Base-by-base conservation (phyloP, 2,329 filamentous ascomycete genomes). In the Dothistroma septosporum region DNA sequence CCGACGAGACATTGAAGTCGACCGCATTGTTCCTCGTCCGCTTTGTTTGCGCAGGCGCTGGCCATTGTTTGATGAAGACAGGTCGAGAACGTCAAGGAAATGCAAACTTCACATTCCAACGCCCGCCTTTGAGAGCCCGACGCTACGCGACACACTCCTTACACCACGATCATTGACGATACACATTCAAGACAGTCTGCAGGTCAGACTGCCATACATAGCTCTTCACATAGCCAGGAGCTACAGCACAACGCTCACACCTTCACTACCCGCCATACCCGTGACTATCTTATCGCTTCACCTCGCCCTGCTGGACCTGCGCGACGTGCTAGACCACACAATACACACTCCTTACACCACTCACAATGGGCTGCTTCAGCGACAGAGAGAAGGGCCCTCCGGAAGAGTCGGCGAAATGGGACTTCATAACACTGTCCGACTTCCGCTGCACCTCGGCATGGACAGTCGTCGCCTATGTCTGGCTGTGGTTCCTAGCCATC, bases 391-490 rank as follows among this genome's bases (percentile, higher is more conserved):
- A 74, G 57, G 72, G 71, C 47, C 67, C 72, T 19, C 75, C 79
- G 53, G 72, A 76, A 58, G 76, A 80, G 63, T 74, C 78, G 64
- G 76, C 79, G 68, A 80, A 92, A 81, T 97, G 93, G 93, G 90
- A 92, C 71, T 96, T 92, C 74, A 92, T 97, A 74, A 81, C 74
- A n/a, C 74, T 82, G 31, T 74, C 73, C 57, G 93, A 97, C 76
- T 97, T 97, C 82, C 91, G 88, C 74, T 88, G 90, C 2, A 86
- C 84, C 32, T 93, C 90, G 14, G 92, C 89, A 74, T 87, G 89
- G 67, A 84, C 89, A 0, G 82, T 84, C 9, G 82, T 96, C 66
- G 92, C 92, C 62, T 97, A 97, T 75, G 84, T 80, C 70, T 94
- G 92, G 77, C 83, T 97, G 55, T 94, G 88, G 84, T 81, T 94